These are phyloP conservation scores for Incumbomyces delicatus DNA, from an alignment of 2,329 filamentous ascomycete species.

Conservation along the genomic window DNA sequence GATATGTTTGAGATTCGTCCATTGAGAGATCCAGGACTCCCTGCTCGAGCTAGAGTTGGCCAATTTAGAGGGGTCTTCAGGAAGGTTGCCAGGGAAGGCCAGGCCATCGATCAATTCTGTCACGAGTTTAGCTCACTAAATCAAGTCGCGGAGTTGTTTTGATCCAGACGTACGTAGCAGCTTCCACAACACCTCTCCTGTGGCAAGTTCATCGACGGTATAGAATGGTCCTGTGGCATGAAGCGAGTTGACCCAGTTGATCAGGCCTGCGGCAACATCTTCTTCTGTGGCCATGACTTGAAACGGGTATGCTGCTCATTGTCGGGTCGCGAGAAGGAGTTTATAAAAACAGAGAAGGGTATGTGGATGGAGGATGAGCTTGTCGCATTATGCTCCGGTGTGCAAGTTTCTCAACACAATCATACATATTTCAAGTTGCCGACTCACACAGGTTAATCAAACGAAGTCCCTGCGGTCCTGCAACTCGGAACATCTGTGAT, in stretches of 20 bases:
- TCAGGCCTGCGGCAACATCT: conserved; percentile 34
- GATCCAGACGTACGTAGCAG: conserved; percentile 24
- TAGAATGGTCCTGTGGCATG: conserved; percentile 17
- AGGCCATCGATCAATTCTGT: conserved; percentile 39
- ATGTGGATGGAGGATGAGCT: neutral
- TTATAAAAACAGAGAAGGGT: neutral
- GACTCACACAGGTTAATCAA: too few relatives aligned
- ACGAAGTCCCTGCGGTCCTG: too few relatives aligned
- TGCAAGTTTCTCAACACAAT: too few relatives aligned
- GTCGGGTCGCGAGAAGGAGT: neutral
- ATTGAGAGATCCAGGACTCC: conserved; percentile 34
- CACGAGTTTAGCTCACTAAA: conserved; percentile 8
- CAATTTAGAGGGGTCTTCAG: conserved; percentile 31
- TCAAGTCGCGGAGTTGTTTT: neutral
- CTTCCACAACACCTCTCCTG: conserved; percentile 38
- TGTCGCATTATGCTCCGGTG: neutral
- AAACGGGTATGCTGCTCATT: neutral
- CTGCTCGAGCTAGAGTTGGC: conserved; percentile 23
- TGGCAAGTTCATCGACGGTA: conserved; percentile 29
- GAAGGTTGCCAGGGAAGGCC: conserved; percentile 38
- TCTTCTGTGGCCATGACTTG: conserved; percentile 35
- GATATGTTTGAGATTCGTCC: conserved; percentile 40
- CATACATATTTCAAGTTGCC: too few relatives aligned
- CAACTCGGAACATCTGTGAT: too few relatives aligned
- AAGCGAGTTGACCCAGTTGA: conserved; percentile 34